Percentiles rank a stretch among this genome's conserved stretches.
phyloP scores from a whole-genome alignment of 257 asterid species.

The Osmanthus fragrans region DNA sequence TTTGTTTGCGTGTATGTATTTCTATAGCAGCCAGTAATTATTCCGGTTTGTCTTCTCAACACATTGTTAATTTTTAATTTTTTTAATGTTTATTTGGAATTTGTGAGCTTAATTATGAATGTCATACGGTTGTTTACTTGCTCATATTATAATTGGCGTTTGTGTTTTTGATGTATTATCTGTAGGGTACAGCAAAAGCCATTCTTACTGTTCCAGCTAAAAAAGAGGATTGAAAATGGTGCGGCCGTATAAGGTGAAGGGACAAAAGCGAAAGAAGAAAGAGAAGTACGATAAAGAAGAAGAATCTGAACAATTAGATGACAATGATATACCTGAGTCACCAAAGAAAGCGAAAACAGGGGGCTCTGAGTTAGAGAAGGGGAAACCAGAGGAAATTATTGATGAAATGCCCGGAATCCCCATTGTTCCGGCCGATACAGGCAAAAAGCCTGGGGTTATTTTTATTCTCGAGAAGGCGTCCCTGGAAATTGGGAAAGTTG shows the following conservation, averaged over 20 bases:
- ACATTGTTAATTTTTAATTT: neutral
- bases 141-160: neutral
- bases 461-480: constrained; percentile 86
- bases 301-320: constrained; percentile 13
- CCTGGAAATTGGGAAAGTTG: constrained; percentile 86
- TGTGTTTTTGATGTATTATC: neutral
- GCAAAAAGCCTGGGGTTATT: constrained; percentile 58
- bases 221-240: constrained; percentile 27
- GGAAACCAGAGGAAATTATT: constrained; percentile 35
- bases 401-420: constrained; percentile 73
- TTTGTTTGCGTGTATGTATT: neutral
- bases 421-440: constrained; percentile 37
- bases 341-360: constrained; percentile 28
- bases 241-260: constrained; percentile 38
- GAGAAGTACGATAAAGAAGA: constrained; percentile 33
- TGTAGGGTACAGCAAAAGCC: neutral
- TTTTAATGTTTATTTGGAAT: no score
- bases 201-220: neutral
- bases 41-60: neutral
- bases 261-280: constrained; percentile 39
- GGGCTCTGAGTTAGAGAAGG: constrained; percentile 29
- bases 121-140: neutral
- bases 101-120: neutral
- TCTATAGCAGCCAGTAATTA: neutral
- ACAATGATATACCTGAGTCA: constrained; percentile 16